phyloP scores from a whole-genome alignment of 768 basidiomycete genomes.

The Paxillus involutus region DNA sequence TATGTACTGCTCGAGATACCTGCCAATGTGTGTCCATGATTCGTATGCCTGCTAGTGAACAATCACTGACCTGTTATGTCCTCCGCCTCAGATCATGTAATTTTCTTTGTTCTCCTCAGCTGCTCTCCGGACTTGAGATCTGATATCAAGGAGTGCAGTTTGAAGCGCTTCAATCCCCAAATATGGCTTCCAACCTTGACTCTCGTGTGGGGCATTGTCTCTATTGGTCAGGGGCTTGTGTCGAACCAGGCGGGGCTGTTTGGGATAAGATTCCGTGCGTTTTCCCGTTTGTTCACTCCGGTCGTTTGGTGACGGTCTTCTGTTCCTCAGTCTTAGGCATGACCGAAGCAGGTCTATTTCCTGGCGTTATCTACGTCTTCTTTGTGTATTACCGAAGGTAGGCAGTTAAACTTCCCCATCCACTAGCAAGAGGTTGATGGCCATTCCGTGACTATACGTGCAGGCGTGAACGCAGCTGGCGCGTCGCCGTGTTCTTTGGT shows the following conservation, averaged over 20 bases:
- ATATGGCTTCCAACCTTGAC: constrained; percentile 63
- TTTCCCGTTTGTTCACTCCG: neutral
- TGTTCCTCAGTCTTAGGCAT: constrained; percentile 46
- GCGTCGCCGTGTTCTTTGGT: no score
- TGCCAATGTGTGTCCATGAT: constrained; percentile 41
- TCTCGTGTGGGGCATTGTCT: constrained; percentile 56
- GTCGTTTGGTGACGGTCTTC: neutral
- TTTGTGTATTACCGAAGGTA: constrained; percentile 57
- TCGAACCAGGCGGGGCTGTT: constrained; percentile 53
- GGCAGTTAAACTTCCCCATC: neutral
- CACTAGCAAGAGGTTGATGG: neutral
- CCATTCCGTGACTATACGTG: neutral
- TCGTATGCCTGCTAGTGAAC: neutral
- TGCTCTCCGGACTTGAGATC: neutral
- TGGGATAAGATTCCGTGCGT: constrained; percentile 52
- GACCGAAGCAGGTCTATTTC: constrained; percentile 61
- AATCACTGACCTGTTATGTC: neutral
- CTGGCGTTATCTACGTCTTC: constrained; percentile 58
- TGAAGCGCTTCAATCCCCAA: constrained; percentile 61
- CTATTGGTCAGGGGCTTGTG: constrained; percentile 55
- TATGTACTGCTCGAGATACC: constrained; percentile 64
- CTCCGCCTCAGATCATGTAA: constrained; percentile 21
- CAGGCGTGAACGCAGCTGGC: constrained; percentile 56
- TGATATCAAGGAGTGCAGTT: constrained; percentile 28
- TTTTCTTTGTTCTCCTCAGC: constrained; percentile 6